Conservation (phyloP, 495 filamentous ascomycete species). For the Xylaria palmicola region DNA sequence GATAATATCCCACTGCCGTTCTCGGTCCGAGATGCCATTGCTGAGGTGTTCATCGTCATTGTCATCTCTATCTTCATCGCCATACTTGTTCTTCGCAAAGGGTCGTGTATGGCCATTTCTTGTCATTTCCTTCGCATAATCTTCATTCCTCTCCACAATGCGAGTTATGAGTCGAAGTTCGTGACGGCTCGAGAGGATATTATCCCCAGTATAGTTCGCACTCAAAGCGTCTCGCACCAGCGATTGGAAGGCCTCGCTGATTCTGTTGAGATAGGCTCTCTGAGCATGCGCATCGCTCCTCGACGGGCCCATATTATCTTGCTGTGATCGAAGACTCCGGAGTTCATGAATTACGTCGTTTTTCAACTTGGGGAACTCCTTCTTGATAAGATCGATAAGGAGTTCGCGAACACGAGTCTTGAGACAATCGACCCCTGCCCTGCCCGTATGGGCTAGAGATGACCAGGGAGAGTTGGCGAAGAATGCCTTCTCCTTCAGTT, state of each 20-base stretch:
- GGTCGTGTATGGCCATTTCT: constrained; percentile 39
- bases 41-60: no score
- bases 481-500: constrained; percentile 35
- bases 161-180: constrained; percentile 45
- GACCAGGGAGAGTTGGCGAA: constrained; percentile 46
- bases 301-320: constrained; percentile 43
- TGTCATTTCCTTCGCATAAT: constrained; percentile 41
- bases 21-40: no score
- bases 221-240: constrained; percentile 31
- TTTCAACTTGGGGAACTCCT: constrained; percentile 53
- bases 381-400: constrained; percentile 45
- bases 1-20: no score
- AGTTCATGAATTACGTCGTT: constrained; percentile 45
- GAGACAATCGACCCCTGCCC: constrained; percentile 52
- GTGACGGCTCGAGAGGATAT: constrained; percentile 37
- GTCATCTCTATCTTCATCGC: background rate
- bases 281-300: constrained; percentile 23
- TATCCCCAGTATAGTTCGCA: constrained; percentile 42
- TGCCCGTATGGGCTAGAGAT: constrained; percentile 37
- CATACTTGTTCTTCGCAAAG: constrained; percentile 26
- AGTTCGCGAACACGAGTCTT: constrained; percentile 43
- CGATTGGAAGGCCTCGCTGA: constrained; percentile 44
- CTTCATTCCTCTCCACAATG: constrained; percentile 40
- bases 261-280: constrained; percentile 35
- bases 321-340: constrained; percentile 26